Evolutionary conservation across 176 grass and related monocot species (phyloP), one percentile per base, ranked within the genome.

Genomic region (Musa itinerans): DNA sequence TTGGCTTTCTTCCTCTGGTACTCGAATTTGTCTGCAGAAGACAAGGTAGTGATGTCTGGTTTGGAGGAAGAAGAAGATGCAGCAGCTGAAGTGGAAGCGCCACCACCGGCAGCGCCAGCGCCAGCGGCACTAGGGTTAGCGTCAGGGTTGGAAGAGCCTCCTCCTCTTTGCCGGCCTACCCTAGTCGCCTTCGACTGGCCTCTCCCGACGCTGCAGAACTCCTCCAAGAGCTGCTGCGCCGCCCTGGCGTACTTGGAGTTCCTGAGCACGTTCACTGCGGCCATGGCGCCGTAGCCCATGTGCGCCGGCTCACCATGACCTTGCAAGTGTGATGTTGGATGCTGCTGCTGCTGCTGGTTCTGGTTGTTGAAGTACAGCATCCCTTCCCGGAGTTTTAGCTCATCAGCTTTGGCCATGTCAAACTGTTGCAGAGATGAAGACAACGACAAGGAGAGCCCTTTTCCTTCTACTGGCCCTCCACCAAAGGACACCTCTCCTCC

Each of bases 1-100:
- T 99, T 99, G 64, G 88, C 83, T 74, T 99, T 99, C 90, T 95
- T 99, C 74, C 96, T 86, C 77, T 99, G 91, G 69, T 99, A 83
- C 74, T 99, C 96, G 53, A 94, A 99, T 62, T 91, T 86, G 66
- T 99, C 90, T 19, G 96, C 90, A 52, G 91, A 91, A 69, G 90
- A 94, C 20, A 99, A 90, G 58, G 84, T 86, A 14, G 86, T 82
- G 0, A 75, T 65, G 52, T 99, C 96, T 78, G 16, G 16, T 70
- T 89, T 99, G 9, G 55, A 58, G 65, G 63, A 53, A 16, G 69
- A 54, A 15, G 57, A 14, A 27, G 52, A 23, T 11, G 51, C 25
- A 71, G 76, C 11, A 16, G 71, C 21, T 16, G 71, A 74, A 23
- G 50, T 74, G 6, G 71, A 74, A 29, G 71, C 52, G 11, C 21